Base-by-base conservation (phyloP, 495 filamentous ascomycete species). In the Aspergillus hancockii region DNA sequence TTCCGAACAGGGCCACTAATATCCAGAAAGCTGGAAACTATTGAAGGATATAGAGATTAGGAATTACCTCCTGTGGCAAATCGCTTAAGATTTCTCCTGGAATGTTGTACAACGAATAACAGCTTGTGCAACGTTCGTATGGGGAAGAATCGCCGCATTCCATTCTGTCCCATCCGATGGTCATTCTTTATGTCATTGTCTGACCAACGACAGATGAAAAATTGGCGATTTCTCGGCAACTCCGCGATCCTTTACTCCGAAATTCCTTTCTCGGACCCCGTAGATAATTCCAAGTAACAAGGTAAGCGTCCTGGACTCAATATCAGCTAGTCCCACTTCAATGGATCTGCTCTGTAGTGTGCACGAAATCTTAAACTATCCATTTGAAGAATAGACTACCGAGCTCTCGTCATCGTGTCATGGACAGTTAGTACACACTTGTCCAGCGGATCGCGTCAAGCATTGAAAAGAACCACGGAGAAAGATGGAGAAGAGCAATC, bases 31-130 rank as follows among this genome's bases (percentile, higher is more conserved):
- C 18, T 18, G 30, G 23, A 21, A 51, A 52, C 38, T 41, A 41
- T 41, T 34, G 22, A 21, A 34, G 30, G 49, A 34, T 32, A 52
- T 7, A 9, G 30, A 18, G 30, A 16, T 28, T 32, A 18, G 18
- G 8, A 14, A 28, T n/a, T 14, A n/a, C n/a, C 23, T 22, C 23
- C 49, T 30, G 55, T 58, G 47, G 55, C 47, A 38, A 36, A 52
- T 58, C 34, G 32, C 55, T 46, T 49, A 19, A 23, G 34, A 52
- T 51, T 31, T 31, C 47, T 38, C 56, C 32, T 21, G 30, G 56
- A 58, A 58, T 58, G 56, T 58, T 30, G 56, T 52, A 58, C 56
- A 52, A 50, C 49, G 18, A 58, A 36, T 41, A 52, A 31, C 49
- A 5, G 55, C 49, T 51, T 49, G 49, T 28, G 23, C n/a, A 51